Conservation (phyloP, 345 rosid species). For the Hypericum perforatum region DNA sequence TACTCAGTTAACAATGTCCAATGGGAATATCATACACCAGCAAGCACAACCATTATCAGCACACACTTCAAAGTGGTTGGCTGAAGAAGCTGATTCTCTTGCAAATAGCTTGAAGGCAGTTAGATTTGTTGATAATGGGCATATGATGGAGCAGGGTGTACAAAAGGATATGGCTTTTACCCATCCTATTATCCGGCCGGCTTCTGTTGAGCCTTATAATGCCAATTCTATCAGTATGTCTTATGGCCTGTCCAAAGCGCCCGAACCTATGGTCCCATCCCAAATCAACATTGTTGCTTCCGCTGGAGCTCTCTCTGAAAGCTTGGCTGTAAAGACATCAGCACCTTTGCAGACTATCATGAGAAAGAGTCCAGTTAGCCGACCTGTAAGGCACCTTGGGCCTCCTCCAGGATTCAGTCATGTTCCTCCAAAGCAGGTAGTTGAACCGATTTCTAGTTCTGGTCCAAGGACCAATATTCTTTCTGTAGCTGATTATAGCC, state of each 20-base stretch:
- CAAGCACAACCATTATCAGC: constrained; percentile 36
- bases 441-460: constrained; percentile 35
- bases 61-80: constrained; percentile 42
- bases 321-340: constrained; percentile 29
- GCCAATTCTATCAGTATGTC: constrained; percentile 24
- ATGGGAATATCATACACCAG: constrained; percentile 31
- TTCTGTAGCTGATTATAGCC: constrained; percentile 74
- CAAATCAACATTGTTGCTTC: constrained; percentile 33
- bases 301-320: constrained; percentile 37
- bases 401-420: constrained; percentile 91
- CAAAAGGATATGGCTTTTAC: constrained; percentile 33
- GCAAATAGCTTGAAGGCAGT: constrained; percentile 49
- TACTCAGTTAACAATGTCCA: constrained; percentile 30
- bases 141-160: constrained; percentile 35
- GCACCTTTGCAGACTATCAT: constrained; percentile 25
- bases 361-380: constrained; percentile 67
- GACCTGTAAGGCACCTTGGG: constrained; percentile 67
- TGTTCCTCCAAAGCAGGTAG: constrained; percentile 48
- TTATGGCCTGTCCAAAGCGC: constrained; percentile 34
- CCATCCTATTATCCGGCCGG: constrained; percentile 24
- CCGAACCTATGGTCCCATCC: constrained; percentile 38
- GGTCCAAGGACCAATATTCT: constrained; percentile 25
- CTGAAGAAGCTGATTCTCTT: constrained; percentile 42
- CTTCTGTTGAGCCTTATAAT: constrained; percentile 36
- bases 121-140: constrained; percentile 50